Percentiles rank a stretch among this genome's conserved stretches.
Conservation (phyloP, 2,329 filamentous ascomycete species). For the Aspergillus sp. region DNA sequence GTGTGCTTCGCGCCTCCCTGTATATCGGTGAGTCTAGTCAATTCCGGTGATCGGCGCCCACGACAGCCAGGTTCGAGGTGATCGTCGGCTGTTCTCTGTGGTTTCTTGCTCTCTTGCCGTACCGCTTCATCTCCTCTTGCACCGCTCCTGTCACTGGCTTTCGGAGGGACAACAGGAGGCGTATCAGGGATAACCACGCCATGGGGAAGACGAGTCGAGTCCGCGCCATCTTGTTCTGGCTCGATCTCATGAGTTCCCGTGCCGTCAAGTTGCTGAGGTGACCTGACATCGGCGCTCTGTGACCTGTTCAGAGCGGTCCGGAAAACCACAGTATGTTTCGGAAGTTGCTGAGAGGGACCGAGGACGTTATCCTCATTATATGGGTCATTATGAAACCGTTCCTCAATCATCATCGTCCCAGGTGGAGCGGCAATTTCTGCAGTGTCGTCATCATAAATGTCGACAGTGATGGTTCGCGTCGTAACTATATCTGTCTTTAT, state of each 20-base stretch:
- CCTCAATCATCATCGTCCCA: slow-evolving; percentile 46
- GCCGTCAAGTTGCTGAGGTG: slow-evolving; percentile 10
- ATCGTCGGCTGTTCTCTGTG: not conserved
- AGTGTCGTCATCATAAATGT: slow-evolving; percentile 44
- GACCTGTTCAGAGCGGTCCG: slow-evolving; percentile 43
- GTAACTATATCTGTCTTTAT: slow-evolving; percentile 44
- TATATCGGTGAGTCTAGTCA: not conserved
- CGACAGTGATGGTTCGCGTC: slow-evolving; percentile 47
- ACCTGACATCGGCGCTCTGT: slow-evolving; percentile 36
- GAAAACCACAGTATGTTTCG: slow-evolving; percentile 47
- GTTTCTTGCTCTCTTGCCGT: too few species aligned
- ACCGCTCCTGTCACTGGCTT: not conserved
- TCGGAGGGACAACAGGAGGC: not conserved
- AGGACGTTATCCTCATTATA: slow-evolving; percentile 31
- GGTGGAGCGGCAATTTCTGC: slow-evolving; percentile 45
- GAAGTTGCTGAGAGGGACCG: slow-evolving; percentile 34
- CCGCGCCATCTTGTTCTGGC: not conserved
- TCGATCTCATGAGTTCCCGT: not conserved
- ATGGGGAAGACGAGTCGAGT: not conserved
- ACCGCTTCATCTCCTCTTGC: not conserved
- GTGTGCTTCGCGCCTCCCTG: not conserved
- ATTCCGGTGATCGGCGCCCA: not conserved
- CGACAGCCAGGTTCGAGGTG: not conserved
- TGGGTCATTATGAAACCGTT: slow-evolving; percentile 51
- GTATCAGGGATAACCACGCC: not conserved